Evolutionary conservation across 176 grass and related monocot genomes (phyloP).

Genomic region (Oryza australiensis): DNA sequence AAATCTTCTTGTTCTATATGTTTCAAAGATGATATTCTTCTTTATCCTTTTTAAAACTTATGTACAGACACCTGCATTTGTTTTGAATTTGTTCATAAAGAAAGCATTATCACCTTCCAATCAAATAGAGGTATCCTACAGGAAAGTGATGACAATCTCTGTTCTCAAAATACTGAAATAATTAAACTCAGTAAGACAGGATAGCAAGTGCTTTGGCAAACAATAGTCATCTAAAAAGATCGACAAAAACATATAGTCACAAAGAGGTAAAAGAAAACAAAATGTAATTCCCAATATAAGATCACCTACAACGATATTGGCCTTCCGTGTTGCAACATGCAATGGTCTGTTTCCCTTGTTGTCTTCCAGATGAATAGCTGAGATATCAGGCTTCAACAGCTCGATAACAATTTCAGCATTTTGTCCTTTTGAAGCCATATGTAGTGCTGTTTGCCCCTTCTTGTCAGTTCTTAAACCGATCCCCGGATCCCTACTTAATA

Average conservation of each 20-base stretch:
- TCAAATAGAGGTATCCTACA: background rate
- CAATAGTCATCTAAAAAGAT: background rate
- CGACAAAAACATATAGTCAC: slow-evolving; percentile 2
- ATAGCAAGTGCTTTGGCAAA: background rate
- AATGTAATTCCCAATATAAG: background rate
- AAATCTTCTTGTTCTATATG: background rate
- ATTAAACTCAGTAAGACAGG: slow-evolving; percentile 5
- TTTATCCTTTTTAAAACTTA: background rate
- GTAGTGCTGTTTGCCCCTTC: slow-evolving; percentile 87
- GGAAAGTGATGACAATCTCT: background rate
- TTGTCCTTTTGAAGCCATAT: slow-evolving; percentile 90
- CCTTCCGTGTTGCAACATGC: slow-evolving; percentile 85
- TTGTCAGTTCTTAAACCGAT: slow-evolving; percentile 82
- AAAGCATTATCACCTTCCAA: background rate
- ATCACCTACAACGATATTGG: slow-evolving; percentile 65
- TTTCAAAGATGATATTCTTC: background rate
- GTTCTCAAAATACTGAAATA: background rate
- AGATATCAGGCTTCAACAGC: slow-evolving; percentile 66
- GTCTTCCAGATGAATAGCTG: slow-evolving; percentile 66
- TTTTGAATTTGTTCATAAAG: background rate
- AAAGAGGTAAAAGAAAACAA: background rate
- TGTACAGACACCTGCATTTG: background rate
- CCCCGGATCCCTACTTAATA: slow-evolving; percentile 69
- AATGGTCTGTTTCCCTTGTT: slow-evolving; percentile 86
- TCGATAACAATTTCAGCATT: slow-evolving; percentile 74